Conservation (phyloP, 2,329 filamentous ascomycete species). For the Penicillium thymicola region DNA sequence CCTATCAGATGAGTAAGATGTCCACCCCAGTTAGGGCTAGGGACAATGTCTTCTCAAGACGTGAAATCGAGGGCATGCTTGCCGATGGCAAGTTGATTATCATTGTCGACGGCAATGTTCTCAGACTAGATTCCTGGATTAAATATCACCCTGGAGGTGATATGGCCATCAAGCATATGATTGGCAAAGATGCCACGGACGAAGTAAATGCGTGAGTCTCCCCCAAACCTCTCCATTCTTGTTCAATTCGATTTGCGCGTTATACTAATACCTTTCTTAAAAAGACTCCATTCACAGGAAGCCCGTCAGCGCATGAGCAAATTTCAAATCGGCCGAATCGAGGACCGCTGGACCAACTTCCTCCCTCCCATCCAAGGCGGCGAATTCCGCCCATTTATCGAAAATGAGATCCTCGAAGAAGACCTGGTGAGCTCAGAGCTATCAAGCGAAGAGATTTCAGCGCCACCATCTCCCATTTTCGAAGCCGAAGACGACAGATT, state of each 20-base stretch:
- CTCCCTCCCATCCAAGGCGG: conserved; percentile 86
- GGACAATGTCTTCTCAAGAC: conserved; percentile 19
- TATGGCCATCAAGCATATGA: conserved; percentile 84
- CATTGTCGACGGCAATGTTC: conserved; percentile 72
- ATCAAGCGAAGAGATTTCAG: conserved; percentile 53
- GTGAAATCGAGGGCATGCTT: conserved; percentile 72
- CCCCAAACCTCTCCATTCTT: neutral
- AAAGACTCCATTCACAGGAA: conserved; percentile 72
- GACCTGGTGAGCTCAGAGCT: conserved; percentile 23
- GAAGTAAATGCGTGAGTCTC: conserved; percentile 75
- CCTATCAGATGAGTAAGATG: conserved; percentile 4
- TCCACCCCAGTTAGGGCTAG: conserved; percentile 1
- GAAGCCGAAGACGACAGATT: conserved; percentile 44
- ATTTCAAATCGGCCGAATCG: conserved; percentile 76
- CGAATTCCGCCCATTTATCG: conserved; percentile 56
- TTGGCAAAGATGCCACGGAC: conserved; percentile 88
- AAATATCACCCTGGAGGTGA: conserved; percentile 87
- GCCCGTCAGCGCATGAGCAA: conserved; percentile 69
- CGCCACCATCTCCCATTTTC: conserved; percentile 53
- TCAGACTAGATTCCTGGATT: conserved; percentile 84
- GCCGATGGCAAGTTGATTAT: conserved; percentile 73
- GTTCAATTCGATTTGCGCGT: neutral
- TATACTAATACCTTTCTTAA: conserved; percentile 37
- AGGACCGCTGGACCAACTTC: conserved; percentile 81
- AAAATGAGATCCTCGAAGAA: conserved; percentile 36